These are phyloP conservation scores for Pyrenophora seminiperda DNA, from an alignment of 2,329 filamentous ascomycete species.

Conservation along the genomic window DNA sequence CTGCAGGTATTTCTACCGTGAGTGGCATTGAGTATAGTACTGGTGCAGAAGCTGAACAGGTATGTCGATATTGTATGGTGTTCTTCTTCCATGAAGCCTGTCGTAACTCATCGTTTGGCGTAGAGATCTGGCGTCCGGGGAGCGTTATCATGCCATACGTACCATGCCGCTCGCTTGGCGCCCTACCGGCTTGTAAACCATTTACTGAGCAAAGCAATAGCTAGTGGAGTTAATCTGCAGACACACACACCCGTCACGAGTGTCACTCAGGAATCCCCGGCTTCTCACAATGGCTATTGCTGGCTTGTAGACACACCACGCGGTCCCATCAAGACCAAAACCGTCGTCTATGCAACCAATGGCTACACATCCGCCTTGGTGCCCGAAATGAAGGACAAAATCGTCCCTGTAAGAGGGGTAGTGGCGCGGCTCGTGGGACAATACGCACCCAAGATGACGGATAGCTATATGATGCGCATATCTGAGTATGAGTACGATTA, in stretches of 20 bases:
- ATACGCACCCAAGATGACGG: constrained; percentile 16
- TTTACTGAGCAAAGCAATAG: constrained; percentile 14
- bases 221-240: constrained; percentile 16
- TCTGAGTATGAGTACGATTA: constrained; percentile 58
- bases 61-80: not conserved
- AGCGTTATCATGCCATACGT: constrained; percentile 17
- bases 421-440: constrained; percentile 10
- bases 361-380: constrained; percentile 27
- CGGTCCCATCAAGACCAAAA: constrained; percentile 9
- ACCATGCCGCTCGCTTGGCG: constrained; percentile 15
- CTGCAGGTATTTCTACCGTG: constrained; percentile 14
- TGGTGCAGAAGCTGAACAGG: constrained; percentile 15
- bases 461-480: constrained; percentile 53
- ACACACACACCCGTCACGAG: constrained; percentile 14
- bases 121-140: constrained; percentile 13
- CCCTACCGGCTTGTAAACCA: constrained; percentile 16
- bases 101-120: not conserved
- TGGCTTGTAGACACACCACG: constrained; percentile 16
- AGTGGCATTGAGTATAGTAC: constrained; percentile 8
- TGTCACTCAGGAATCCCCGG: not conserved
- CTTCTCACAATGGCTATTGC: not conserved
- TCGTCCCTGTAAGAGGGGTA: constrained; percentile 39
- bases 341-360: constrained; percentile 29
- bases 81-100: not conserved
- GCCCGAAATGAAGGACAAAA: constrained; percentile 46